Base-by-base conservation (phyloP, 768 basidiomycete species). In the Tylopilus sp. region DNA sequence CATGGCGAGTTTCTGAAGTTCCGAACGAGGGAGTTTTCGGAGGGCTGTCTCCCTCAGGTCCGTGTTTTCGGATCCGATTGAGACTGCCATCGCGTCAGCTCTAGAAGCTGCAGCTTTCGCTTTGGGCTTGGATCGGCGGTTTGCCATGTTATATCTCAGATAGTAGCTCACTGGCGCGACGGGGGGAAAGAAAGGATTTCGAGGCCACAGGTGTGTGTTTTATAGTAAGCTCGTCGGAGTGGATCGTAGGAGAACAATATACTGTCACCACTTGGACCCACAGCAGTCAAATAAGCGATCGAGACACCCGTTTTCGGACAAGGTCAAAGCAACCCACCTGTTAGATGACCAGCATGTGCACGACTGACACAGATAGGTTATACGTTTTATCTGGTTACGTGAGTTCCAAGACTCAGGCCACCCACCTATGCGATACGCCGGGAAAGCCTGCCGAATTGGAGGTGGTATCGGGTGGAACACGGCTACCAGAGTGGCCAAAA, bases 1-100 rank as follows among this genome's bases (percentile, higher is more conserved):
- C 64, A 45, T 64, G 4, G 66, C 62, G 1, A 66, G 40, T 31
- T 68, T 66, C 50, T 68, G 67, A 22, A 68, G 59, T 29, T 57
- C 38, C 1, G 51, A 49, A 7, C 69, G 65, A 45, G 69, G 26
- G 14, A 68, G 55, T 28, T 58, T 60, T 45, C 55, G 62, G 28
- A 68, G 68, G 25, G 53, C 22, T 34, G 2, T 51, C 42, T 64
- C 60, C 28, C 43, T 56, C 37, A 62, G 31, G 9, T 51, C 24
- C 7, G 13, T n/a, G 10, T 45, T 38, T 22, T 40, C 10, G 3
- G 11, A 40, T 40, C 38, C 10, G n/a, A n/a, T 40, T 21, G 40
- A 11, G 22, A 45, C 22, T 8, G 21, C 43, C 31, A 48, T 44
- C 21, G 19, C 19, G 25, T 37, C 19, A 25, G 41, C 33, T 21